Conservation (phyloP, 2,329 filamentous ascomycete genomes). For the Ceratocystis cubensis region DNA sequence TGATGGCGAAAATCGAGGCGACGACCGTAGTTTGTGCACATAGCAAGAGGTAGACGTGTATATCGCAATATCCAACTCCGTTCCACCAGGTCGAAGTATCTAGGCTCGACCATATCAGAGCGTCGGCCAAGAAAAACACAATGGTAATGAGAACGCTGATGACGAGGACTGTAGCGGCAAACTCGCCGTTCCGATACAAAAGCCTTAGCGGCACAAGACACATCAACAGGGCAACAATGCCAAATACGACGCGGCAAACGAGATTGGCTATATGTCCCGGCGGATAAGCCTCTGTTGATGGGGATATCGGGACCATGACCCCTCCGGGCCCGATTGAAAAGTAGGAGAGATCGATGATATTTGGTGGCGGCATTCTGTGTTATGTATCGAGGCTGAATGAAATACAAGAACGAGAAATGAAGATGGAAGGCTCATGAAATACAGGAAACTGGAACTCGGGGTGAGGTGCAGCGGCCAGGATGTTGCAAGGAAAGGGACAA, state of each 20-base stretch:
- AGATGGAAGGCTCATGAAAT: neutral
- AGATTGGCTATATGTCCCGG: slow-evolving; percentile 32
- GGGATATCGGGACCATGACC: neutral
- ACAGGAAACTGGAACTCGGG: neutral
- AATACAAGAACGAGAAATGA: neutral
- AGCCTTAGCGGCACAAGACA: slow-evolving; percentile 41
- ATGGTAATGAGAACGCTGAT: slow-evolving; percentile 36
- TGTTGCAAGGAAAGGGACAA: neutral
- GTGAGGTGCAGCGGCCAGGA: neutral
- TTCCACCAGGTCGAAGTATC: slow-evolving; percentile 39
- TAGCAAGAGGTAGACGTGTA: slow-evolving; percentile 36
- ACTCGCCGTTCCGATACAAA: slow-evolving; percentile 41
- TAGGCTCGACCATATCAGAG: slow-evolving; percentile 42
- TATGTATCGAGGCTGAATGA: neutral
- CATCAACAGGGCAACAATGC: slow-evolving; percentile 33
- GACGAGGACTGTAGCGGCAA: slow-evolving; percentile 41
- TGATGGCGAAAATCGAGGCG: slow-evolving; percentile 42
- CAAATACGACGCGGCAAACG: slow-evolving; percentile 37
- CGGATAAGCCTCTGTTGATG: slow-evolving; percentile 24
- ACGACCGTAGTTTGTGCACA: slow-evolving; percentile 38
- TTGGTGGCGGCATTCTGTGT: slow-evolving; percentile 19
- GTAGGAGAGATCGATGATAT: slow-evolving; percentile 19
- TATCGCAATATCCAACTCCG: slow-evolving; percentile 42
- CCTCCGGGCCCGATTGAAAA: neutral
- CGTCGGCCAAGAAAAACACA: slow-evolving; percentile 37